These are phyloP conservation scores for Backusella tuberculispora DNA, from an alignment of 192 early-diverging fungal species.

Conservation along the genomic window DNA sequence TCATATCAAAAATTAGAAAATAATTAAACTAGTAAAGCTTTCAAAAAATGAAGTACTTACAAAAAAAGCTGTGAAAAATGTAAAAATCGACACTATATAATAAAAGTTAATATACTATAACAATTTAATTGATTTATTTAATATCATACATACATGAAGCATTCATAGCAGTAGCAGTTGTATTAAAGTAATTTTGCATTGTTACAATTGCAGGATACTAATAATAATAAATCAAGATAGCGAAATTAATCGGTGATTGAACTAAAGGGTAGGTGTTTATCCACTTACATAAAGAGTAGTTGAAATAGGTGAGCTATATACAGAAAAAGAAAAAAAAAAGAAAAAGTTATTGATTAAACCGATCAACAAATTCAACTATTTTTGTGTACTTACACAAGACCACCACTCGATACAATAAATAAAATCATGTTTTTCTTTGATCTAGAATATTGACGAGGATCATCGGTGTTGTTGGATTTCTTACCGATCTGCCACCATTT, in stretches of 20 bases:
- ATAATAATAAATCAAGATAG: not conserved
- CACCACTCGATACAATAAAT: slow-evolving; percentile 17
- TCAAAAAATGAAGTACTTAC: slow-evolving; percentile 17
- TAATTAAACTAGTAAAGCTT: not conserved
- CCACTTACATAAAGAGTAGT: slow-evolving; percentile 35
- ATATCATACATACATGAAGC: slow-evolving; percentile 31
- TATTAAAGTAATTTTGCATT: slow-evolving; percentile 32
- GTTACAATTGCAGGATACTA: slow-evolving; percentile 35
- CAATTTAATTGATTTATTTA: too few species aligned
- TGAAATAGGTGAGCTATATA: slow-evolving; percentile 29
- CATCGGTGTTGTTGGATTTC: not conserved
- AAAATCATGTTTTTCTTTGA: slow-evolving; percentile 21
- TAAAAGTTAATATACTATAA: not conserved
- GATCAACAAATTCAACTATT: not conserved
- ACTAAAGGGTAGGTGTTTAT: not conserved
- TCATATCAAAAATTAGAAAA: not conserved
- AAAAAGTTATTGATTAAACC: not conserved
- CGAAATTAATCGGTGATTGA: not conserved
- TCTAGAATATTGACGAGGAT: slow-evolving; percentile 11
- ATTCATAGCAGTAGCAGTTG: slow-evolving; percentile 33
- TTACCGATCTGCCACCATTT: slow-evolving; percentile 8
- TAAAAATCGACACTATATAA: slow-evolving; percentile 34
- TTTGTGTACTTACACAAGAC: slow-evolving; percentile 12
- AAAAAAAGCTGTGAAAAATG: slow-evolving; percentile 38
- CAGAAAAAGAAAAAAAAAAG: too few species aligned